Conservation (phyloP, 345 rosid species). For the Anastatica hierochuntica region DNA sequence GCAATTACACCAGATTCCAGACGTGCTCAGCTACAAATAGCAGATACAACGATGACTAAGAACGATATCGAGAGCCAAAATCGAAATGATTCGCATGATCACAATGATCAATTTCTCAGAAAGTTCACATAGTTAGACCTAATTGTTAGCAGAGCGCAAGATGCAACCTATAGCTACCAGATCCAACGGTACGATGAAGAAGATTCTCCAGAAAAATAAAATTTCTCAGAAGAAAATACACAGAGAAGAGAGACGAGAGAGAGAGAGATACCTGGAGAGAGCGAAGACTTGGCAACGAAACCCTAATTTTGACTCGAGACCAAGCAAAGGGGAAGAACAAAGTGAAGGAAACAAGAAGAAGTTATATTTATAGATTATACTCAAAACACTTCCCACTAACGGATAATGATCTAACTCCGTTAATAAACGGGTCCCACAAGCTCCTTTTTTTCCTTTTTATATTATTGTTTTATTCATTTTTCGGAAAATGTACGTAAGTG, state of each 20-base stretch:
- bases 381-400: constrained; percentile 17
- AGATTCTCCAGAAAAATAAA: neutral
- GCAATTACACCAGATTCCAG: neutral
- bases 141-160: constrained; percentile 5
- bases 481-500: no score
- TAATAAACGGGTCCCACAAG: constrained; percentile 14
- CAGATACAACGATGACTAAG: no score
- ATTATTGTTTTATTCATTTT: constrained; percentile 3
- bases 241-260: neutral
- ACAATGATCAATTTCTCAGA: neutral
- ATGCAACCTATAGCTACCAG: constrained; percentile 9
- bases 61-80: neutral
- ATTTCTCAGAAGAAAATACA: neutral
- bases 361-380: constrained; percentile 26
- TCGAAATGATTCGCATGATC: neutral
- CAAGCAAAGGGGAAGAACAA: neutral
- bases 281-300: constrained; percentile 5
- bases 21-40: no score
- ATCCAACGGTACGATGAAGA: constrained; percentile 1
- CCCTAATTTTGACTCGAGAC: neutral
- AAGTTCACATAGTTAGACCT: neutral
- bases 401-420: constrained; percentile 23
- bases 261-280: constrained; percentile 21
- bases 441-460: neutral
- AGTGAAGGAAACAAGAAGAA: neutral